Conservation (phyloP, 768 basidiomycete species). For the Termitomyces sp. region DNA sequence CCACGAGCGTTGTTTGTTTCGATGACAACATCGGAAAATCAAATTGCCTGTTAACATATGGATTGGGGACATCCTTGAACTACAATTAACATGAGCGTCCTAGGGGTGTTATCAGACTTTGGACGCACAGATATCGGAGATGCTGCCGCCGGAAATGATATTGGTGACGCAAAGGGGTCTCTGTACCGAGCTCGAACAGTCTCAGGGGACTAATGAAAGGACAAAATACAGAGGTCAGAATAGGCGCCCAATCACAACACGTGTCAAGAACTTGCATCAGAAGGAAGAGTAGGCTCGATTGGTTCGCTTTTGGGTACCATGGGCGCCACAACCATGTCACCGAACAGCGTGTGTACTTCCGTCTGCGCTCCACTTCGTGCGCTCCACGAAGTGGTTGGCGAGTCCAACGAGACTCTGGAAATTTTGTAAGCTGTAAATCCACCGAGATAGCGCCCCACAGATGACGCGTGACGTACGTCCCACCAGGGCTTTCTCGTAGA, state of each 20-base stretch:
- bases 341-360: slow-evolving; percentile 10
- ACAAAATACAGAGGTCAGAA: neutral
- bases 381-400: neutral
- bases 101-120: neutral
- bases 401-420: neutral
- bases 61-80: neutral
- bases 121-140: neutral
- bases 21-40: slow-evolving; percentile 8
- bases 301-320: slow-evolving; percentile 14
- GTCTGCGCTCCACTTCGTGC: neutral
- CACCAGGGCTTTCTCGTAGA: slow-evolving; percentile 1
- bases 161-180: slow-evolving; percentile 3
- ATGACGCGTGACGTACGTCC: slow-evolving; percentile 5
- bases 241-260: neutral
- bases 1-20: neutral
- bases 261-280: slow-evolving; percentile 12
- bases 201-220: neutral
- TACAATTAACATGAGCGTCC: neutral
- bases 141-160: neutral
- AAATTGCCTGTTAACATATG: neutral
- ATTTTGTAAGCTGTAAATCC: neutral
- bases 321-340: slow-evolving; percentile 8
- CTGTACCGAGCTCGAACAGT: neutral
- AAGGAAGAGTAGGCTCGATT: slow-evolving; percentile 5
- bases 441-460: neutral